These are phyloP conservation scores for Xylaria sp. DNA, from an alignment of 2,329 filamentous ascomycete species.

Conservation along the genomic window DNA sequence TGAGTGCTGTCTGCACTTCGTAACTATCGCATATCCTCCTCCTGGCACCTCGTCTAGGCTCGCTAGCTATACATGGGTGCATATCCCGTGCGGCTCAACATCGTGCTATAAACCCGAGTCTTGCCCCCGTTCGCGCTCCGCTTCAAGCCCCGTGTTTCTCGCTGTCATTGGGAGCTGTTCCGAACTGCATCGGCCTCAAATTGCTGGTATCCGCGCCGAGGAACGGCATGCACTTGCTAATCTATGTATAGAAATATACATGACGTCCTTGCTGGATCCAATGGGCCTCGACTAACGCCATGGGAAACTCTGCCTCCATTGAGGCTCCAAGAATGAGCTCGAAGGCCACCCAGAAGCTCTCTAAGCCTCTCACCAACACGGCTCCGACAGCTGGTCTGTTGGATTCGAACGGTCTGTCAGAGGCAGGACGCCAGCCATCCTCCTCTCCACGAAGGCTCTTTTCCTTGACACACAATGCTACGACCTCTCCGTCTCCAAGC, in stretches of 20 bases:
- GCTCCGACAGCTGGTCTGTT: slow-evolving; percentile 40
- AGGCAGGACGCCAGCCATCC: slow-evolving; percentile 29
- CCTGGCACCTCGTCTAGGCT: slow-evolving; percentile 15
- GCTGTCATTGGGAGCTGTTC: slow-evolving; percentile 16
- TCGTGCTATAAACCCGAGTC: slow-evolving; percentile 18
- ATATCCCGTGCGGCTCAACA: slow-evolving; percentile 22
- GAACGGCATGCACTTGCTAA: slow-evolving; percentile 38
- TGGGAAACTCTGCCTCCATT: slow-evolving; percentile 49
- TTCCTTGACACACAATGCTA: slow-evolving; percentile 24
- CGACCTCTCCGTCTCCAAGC: slow-evolving; percentile 20
- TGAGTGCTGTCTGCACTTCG: slow-evolving; percentile 11
- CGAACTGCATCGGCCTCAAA: slow-evolving; percentile 28
- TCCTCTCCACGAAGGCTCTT: slow-evolving; percentile 23
- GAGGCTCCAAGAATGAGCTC: slow-evolving; percentile 37
- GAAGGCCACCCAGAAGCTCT: slow-evolving; percentile 44
- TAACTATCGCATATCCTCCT: slow-evolving; percentile 13
- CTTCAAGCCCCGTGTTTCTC: slow-evolving; percentile 14
- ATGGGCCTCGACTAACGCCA: slow-evolving; percentile 29
- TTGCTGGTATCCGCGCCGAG: slow-evolving; percentile 27
- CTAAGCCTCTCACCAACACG: slow-evolving; percentile 44
- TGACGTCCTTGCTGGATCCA: slow-evolving; percentile 29
- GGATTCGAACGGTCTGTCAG: slow-evolving; percentile 34
- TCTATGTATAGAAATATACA: slow-evolving; percentile 35
- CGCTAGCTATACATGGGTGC: slow-evolving; percentile 7
- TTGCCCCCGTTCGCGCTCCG: slow-evolving; percentile 7